Conservation (phyloP, 2,329 filamentous ascomycete species). For the Monosporascus sp. region DNA sequence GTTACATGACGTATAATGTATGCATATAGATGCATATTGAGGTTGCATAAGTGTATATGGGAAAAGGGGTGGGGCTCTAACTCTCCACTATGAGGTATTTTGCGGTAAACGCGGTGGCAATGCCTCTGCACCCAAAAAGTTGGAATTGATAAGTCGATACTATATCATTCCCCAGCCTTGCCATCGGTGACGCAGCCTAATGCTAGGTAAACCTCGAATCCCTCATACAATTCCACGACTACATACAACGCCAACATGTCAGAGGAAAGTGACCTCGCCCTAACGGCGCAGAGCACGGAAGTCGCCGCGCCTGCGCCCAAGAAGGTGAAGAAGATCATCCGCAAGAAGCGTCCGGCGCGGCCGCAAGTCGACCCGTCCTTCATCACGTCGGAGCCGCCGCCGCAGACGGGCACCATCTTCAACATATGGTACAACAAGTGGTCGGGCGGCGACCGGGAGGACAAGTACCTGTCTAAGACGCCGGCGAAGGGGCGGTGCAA, state of each 20-base stretch:
- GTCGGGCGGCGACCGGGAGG: slow-evolving; percentile 90
- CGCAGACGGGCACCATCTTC: slow-evolving; percentile 91
- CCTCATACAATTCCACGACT: slow-evolving; percentile 3
- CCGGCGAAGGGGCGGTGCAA: slow-evolving; percentile 84
- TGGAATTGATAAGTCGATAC: too few species aligned
- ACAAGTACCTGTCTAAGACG: slow-evolving; percentile 80
- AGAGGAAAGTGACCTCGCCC: slow-evolving; percentile 24
- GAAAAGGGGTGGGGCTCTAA: not conserved
- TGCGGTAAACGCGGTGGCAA: not conserved
- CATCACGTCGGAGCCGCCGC: slow-evolving; percentile 77
- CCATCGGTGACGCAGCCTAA: not conserved
- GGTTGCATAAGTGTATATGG: not conserved
- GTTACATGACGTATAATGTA: not conserved
- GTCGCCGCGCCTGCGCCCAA: slow-evolving; percentile 43
- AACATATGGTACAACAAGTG: slow-evolving; percentile 99
- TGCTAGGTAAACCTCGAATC: slow-evolving; percentile 4
- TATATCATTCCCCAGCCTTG: too few species aligned
- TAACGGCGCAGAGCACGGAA: slow-evolving; percentile 30
- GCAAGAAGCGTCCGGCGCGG: slow-evolving; percentile 80
- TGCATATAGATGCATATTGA: not conserved
- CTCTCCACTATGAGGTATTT: not conserved
- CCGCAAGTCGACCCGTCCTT: slow-evolving; percentile 84
- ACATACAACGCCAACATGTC: slow-evolving; percentile 18
- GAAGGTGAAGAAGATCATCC: slow-evolving; percentile 87
- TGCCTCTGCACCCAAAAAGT: not conserved